These are phyloP conservation scores for Xylaria intraflava DNA, from an alignment of 495 filamentous ascomycete genomes.

Conservation along the genomic window DNA sequence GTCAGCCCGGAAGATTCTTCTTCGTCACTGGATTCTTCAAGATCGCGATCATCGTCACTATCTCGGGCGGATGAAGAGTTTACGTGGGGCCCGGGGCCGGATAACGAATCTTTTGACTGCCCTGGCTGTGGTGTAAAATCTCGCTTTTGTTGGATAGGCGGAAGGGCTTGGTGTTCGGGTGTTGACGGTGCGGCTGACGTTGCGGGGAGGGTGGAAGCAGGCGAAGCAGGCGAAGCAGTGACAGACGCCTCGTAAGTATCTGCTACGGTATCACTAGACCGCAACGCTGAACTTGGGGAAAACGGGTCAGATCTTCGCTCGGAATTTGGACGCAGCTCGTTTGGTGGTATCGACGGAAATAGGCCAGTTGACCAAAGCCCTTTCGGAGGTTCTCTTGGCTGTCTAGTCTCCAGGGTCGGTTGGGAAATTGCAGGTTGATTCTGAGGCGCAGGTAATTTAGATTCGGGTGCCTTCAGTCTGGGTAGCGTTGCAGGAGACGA, in stretches of 20 bases:
- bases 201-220: constrained; percentile 4
- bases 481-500: constrained; percentile 41
- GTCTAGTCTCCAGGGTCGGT: constrained; percentile 6
- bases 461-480: constrained; percentile 8
- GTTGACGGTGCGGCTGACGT: constrained; percentile 19
- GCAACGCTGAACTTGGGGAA: constrained; percentile 17
- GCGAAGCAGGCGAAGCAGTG: constrained; percentile 3
- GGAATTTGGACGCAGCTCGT: constrained; percentile 18
- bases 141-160: constrained; percentile 39
- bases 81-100: constrained; percentile 20
- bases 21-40: constrained; percentile 20
- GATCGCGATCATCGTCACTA: constrained; percentile 4
- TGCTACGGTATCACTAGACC: constrained; percentile 11
- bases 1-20: constrained; percentile 24
- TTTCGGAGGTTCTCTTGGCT: constrained; percentile 11
- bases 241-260: constrained; percentile 17
- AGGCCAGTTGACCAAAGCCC: constrained; percentile 24
- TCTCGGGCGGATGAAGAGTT: background rate
- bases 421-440: constrained; percentile 7
- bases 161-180: constrained; percentile 21
- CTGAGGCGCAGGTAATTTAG: constrained; percentile 5
- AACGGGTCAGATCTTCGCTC: constrained; percentile 18
- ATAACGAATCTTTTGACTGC: constrained; percentile 28
- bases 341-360: constrained; percentile 28
- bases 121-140: constrained; percentile 45